These are phyloP conservation scores for Trebouxia sp. DNA, from an alignment of 139 green algal species.

Conservation along the genomic window DNA sequence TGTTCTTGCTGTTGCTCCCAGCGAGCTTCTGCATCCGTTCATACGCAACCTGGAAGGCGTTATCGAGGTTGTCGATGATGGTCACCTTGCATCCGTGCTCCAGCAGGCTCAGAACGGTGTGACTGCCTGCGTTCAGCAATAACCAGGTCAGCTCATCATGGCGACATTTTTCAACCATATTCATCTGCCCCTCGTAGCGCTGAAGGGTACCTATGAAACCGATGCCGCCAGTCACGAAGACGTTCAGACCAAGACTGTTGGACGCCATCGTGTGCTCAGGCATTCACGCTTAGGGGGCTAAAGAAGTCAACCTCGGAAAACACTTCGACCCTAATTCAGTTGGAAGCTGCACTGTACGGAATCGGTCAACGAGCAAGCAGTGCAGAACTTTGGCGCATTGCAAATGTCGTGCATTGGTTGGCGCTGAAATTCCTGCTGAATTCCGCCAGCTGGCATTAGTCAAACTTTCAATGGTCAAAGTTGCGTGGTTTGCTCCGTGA, in stretches of 20 bases:
- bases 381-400: no score
- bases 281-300: neutral
- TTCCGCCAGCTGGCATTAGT: no score
- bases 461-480: no score
- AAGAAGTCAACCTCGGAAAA: neutral
- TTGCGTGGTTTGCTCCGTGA: no score
- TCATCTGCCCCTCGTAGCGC: no score
- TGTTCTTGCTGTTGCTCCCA: constrained; percentile 71
- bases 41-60: constrained; percentile 79
- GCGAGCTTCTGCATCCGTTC: constrained; percentile 84
- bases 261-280: neutral
- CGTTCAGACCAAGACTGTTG: constrained; percentile 42
- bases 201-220: constrained; percentile 75
- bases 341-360: no score
- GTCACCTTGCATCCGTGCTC: constrained; percentile 79
- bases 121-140: constrained; percentile 65
- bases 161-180: neutral
- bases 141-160: neutral
- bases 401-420: no score
- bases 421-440: no score
- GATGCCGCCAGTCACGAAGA: constrained; percentile 83
- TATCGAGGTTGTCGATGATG: constrained; percentile 93
- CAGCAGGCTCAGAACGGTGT: constrained; percentile 88
- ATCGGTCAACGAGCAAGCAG: no score
- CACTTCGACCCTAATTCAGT: no score